Evolutionary conservation across 768 basidiomycete genomes (phyloP).

Genomic region (Chalciporus chontae): DNA sequence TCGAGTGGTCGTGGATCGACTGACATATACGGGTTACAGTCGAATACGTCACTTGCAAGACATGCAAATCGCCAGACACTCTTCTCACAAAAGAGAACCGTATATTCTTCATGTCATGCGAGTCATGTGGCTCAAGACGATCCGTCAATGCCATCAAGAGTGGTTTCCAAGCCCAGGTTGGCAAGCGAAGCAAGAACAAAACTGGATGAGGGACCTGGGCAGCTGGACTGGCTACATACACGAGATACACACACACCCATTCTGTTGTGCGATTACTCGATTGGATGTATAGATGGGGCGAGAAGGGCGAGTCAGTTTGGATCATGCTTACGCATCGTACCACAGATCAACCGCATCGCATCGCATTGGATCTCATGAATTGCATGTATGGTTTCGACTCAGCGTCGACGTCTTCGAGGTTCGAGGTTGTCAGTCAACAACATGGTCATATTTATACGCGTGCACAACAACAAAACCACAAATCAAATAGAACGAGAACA

Average conservation of each 20-base stretch:
- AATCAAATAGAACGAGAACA: constrained; percentile 12
- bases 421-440: constrained; percentile 7
- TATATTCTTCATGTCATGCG: constrained; percentile 96
- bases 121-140: constrained; percentile 85
- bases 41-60: constrained; percentile 99
- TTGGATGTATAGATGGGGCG: constrained; percentile 2
- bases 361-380: constrained; percentile 17
- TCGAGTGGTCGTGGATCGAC: background rate
- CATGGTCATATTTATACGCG: background rate
- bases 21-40: constrained; percentile 43
- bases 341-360: constrained; percentile 13
- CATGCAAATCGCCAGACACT: constrained; percentile 98
- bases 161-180: constrained; percentile 96
- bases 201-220: constrained; percentile 50
- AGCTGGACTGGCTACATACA: constrained; percentile 7
- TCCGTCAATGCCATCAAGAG: constrained; percentile 98
- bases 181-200: constrained; percentile 82
- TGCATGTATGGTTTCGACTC: constrained; percentile 16
- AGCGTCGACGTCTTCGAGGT: background rate
- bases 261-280: background rate
- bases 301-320: background rate
- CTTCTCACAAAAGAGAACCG: constrained; percentile 96
- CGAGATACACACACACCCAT: background rate
- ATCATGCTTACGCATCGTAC: constrained; percentile 7
- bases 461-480: background rate